Percentiles rank a stretch among this genome's conserved stretches.
phyloP scores from a whole-genome alignment of 2,329 filamentous ascomycete species.

The Trichoderma cornu-damae region DNA sequence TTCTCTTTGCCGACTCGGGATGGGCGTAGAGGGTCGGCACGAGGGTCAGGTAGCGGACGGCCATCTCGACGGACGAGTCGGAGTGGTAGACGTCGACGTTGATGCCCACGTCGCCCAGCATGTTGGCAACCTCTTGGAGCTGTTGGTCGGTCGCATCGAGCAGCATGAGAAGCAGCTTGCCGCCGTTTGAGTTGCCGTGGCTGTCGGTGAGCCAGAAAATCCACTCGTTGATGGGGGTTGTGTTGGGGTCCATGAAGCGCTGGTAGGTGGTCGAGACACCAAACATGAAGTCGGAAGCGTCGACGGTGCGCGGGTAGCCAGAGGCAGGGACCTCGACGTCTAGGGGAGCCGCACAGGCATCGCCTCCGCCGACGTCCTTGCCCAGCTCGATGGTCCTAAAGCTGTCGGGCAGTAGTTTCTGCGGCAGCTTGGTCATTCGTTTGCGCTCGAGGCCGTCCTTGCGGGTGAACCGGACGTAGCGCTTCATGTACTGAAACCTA shows the following conservation, averaged over 20 bases:
- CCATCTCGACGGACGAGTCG: slow-evolving; percentile 51
- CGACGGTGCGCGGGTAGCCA: slow-evolving; percentile 45
- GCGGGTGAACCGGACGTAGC: slow-evolving; percentile 49
- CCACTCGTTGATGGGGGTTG: slow-evolving; percentile 53
- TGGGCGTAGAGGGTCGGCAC: slow-evolving; percentile 52
- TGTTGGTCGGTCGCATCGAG: slow-evolving; percentile 49
- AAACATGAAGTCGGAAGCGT: slow-evolving; percentile 54
- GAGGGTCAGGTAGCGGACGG: slow-evolving; percentile 52
- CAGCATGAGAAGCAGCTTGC: slow-evolving; percentile 50
- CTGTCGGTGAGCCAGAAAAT: slow-evolving; percentile 56
- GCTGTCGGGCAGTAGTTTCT: slow-evolving; percentile 44
- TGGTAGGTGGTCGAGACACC: slow-evolving; percentile 55
- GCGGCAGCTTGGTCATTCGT: slow-evolving; percentile 46
- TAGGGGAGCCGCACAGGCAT: slow-evolving; percentile 46
- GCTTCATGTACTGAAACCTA: slow-evolving; percentile 51
- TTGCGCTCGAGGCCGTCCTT: slow-evolving; percentile 44
- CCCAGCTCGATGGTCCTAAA: slow-evolving; percentile 46
- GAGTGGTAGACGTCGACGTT: slow-evolving; percentile 54
- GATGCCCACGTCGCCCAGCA: slow-evolving; percentile 46
- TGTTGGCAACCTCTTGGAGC: slow-evolving; percentile 44
- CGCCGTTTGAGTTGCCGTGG: slow-evolving; percentile 51
- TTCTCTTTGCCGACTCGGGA: slow-evolving; percentile 43
- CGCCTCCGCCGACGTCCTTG: slow-evolving; percentile 36
- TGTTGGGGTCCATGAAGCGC: slow-evolving; percentile 47
- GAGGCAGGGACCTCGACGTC: slow-evolving; percentile 49